A percentile compares a stretch with the other conserved stretches of the same genome.
Evolutionary conservation across 495 filamentous ascomycete genomes (phyloP).

Genomic region (Aspergillus steynii): DNA sequence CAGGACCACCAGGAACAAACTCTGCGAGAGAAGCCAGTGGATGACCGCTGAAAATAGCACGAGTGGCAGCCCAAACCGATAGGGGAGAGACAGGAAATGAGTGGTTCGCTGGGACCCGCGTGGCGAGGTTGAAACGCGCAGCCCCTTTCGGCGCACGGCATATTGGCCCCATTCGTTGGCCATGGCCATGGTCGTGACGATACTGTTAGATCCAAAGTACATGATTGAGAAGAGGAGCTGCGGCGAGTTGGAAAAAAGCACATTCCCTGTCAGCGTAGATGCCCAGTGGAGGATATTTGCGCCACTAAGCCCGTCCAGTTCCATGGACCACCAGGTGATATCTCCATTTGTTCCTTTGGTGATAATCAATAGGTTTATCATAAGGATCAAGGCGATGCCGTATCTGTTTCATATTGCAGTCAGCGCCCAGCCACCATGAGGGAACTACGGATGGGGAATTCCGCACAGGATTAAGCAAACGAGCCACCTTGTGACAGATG

Average conservation of each 20-base stretch:
- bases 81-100: conserved; percentile 50
- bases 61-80: conserved; percentile 41
- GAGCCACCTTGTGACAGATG: conserved; percentile 15
- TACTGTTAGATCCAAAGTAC: conserved; percentile 38
- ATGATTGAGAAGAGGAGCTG: conserved; percentile 42
- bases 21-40: conserved; percentile 46
- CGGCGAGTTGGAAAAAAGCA: conserved; percentile 38
- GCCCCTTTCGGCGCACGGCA: conserved; percentile 24
- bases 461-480: neutral
- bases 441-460: neutral
- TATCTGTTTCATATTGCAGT: neutral
- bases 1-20: conserved; percentile 37
- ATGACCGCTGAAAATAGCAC: conserved; percentile 28
- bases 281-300: neutral
- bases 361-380: neutral
- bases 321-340: neutral
- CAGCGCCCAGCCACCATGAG: neutral
- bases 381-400: neutral
- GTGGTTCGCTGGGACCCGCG: conserved; percentile 42
- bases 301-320: neutral
- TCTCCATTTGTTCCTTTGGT: neutral
- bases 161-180: conserved; percentile 30
- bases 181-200: conserved; percentile 39
- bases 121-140: conserved; percentile 45
- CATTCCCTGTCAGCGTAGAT: conserved; percentile 7